Percentiles rank a stretch among this genome's conserved stretches.
Evolutionary conservation across 352 stramenopile genomes (phyloP).

Genomic region (Nothophytophthora sp.): DNA sequence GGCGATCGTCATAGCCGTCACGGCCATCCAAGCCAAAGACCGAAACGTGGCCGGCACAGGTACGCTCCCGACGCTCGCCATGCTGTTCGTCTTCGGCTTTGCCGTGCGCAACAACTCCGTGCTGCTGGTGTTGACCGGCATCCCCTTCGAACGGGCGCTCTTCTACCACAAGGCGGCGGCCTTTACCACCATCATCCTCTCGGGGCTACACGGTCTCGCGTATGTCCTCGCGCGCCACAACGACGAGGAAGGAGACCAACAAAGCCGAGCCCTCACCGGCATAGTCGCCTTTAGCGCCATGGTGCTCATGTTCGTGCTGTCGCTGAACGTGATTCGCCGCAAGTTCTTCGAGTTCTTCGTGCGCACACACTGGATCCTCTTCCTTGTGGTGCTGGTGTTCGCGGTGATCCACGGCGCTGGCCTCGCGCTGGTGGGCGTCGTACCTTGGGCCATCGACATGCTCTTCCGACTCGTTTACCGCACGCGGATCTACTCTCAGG

Average conservation of each 20-base stretch:
- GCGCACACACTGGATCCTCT: constrained; percentile 47
- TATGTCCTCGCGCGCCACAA: constrained; percentile 34
- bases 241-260: constrained; percentile 19
- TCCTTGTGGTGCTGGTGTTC: constrained; percentile 46
- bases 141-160: constrained; percentile 52
- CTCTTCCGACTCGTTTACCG: constrained; percentile 35
- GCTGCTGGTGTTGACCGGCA: constrained; percentile 37
- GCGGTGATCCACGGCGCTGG: constrained; percentile 40
- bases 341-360: constrained; percentile 62
- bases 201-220: constrained; percentile 37
- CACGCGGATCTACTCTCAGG: constrained; percentile 14
- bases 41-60: constrained; percentile 18
- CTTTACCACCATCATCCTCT: constrained; percentile 32
- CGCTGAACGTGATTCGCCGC: constrained; percentile 38
- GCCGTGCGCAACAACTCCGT: constrained; percentile 53
- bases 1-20: constrained; percentile 20
- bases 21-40: constrained; percentile 8
- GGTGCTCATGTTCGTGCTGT: constrained; percentile 31
- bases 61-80: constrained; percentile 20
- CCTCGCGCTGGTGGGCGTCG: constrained; percentile 31
- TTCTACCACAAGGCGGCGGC: constrained; percentile 54
- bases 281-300: constrained; percentile 29
- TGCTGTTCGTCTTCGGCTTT: constrained; percentile 42
- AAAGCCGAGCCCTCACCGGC: constrained; percentile 29
- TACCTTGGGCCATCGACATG: constrained; percentile 34